Evolutionary conservation across 768 basidiomycete genomes (phyloP).

Genomic region (Tremella mesenterica): DNA sequence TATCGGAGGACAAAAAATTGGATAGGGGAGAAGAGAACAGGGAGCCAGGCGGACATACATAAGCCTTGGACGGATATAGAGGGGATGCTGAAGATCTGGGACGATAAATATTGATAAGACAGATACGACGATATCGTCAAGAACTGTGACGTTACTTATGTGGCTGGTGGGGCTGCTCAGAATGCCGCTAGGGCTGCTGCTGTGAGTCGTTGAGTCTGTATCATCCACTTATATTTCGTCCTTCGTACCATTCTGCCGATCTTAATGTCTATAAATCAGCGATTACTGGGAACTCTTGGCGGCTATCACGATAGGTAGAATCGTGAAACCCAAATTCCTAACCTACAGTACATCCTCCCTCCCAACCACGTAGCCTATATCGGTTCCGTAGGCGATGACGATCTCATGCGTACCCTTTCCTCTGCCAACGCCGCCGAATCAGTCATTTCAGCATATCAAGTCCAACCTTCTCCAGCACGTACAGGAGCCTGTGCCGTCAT

Average conservation of each 20-base stretch:
- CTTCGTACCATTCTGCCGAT: neutral
- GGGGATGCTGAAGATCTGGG: neutral
- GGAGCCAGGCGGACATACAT: too few relatives aligned
- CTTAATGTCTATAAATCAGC: neutral
- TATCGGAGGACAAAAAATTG: too few relatives aligned
- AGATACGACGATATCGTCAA: constrained; percentile 84
- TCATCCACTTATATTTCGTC: neutral
- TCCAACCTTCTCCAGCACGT: constrained; percentile 66
- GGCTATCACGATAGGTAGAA: neutral
- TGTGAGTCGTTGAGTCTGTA: constrained; percentile 50
- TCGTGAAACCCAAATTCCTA: neutral
- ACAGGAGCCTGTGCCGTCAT: constrained; percentile 96
- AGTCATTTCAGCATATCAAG: constrained; percentile 76
- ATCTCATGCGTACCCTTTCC: constrained; percentile 79
- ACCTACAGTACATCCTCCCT: constrained; percentile 74
- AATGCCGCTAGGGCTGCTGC: constrained; percentile 95
- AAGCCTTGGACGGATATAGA: too few relatives aligned
- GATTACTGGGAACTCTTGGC: neutral
- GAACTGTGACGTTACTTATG: constrained; percentile 70
- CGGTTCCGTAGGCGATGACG: constrained; percentile 87
- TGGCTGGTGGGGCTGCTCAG: constrained; percentile 94
- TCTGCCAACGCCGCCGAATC: constrained; percentile 87
- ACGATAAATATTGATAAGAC: constrained; percentile 2
- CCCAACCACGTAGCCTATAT: constrained; percentile 81
- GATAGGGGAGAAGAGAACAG: too few relatives aligned